Base-by-base conservation (phyloP, 2,329 filamentous ascomycete genomes). In the Stagonosporopsis chrysanthemi region DNA sequence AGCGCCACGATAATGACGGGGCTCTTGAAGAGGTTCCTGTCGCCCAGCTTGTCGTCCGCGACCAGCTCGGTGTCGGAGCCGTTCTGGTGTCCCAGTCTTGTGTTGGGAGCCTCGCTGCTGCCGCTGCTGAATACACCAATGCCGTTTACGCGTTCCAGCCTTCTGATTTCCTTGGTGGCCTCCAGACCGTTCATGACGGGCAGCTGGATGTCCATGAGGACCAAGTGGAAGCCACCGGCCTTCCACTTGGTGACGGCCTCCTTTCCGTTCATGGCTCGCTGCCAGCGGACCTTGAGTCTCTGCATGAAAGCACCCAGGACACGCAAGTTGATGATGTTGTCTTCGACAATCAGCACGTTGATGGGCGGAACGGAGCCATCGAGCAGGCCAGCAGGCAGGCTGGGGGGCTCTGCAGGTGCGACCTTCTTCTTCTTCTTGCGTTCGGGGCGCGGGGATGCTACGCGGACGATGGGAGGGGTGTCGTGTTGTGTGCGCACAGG, bases 141-240 rank as follows among this genome's bases (percentile, higher is more conserved):
- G 6, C 89, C 90, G 75, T 98, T 98, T 61, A 96, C 84, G 47
- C 91, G 85, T 78, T 99, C 95, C 36, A 98, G 80, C 50, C 95
- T 83, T 49, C 95, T 84, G 52, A 99, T 99, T 79, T 98, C 95
- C 65, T 94, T 91, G 0, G 95, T 98, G 15, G 95, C 95, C 61
- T 97, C 92, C 28, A 99, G 81, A 0, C 95, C 95, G 66, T 90
- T 96, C 93, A 99, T 97, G 69, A 97, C 89, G 4, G 95, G 95
- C 55, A 99, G 83, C 74, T 98, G 95, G 65, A 99, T 98, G 75
- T 99, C 95, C 95, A 99, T 99, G 52, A 99, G 81, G 15, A 99
- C 95, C 63, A 99, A 80, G 79, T 99, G 95, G 72, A 97, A 98
- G 0, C 95, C 95, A 33, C 95, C 95, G 4, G 85, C 84, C 52